Conservation (phyloP, 768 basidiomycete genomes). For the Leccinum fibrillosum region DNA sequence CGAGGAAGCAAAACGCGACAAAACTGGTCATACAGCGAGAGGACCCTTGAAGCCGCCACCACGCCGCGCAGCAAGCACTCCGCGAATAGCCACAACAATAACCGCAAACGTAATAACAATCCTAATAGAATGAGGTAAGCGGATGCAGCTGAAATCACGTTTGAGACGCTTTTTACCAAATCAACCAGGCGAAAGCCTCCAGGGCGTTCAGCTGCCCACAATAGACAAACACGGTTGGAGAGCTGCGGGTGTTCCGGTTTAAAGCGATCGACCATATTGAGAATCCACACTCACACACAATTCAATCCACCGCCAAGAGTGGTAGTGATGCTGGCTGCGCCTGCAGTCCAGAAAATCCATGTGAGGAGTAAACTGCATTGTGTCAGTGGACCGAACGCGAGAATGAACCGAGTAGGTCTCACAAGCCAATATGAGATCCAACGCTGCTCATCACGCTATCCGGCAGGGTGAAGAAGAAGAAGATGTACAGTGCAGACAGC, state of each 20-base stretch:
- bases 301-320: conserved; percentile 66
- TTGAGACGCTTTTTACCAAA: conserved; percentile 47
- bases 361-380: conserved; percentile 56
- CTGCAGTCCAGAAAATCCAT: conserved; percentile 79
- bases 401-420: conserved; percentile 22
- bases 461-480: conserved; percentile 52
- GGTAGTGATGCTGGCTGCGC: conserved; percentile 65
- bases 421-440: conserved; percentile 63
- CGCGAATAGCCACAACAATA: conserved; percentile 57
- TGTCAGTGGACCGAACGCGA: conserved; percentile 3
- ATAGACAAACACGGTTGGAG: conserved; percentile 49
- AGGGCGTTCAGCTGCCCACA: conserved; percentile 77
- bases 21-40: conserved; percentile 37
- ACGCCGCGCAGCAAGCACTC: conserved; percentile 52
- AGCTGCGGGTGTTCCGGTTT: conserved; percentile 22
- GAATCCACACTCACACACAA: conserved; percentile 49
- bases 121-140: conserved; percentile 36
- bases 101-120: conserved; percentile 61
- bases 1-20: background rate
- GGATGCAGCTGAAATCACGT: background rate
- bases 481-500: conserved; percentile 47
- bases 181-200: conserved; percentile 72
- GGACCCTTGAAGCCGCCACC: conserved; percentile 67
- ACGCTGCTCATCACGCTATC: conserved; percentile 55
- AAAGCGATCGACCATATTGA: background rate